A percentile compares a stretch with the other conserved stretches of the same genome.
These are phyloP conservation scores for Cylindrotheca fusiformis DNA, from an alignment of 108 stramenopile species.

Conservation along the genomic window DNA sequence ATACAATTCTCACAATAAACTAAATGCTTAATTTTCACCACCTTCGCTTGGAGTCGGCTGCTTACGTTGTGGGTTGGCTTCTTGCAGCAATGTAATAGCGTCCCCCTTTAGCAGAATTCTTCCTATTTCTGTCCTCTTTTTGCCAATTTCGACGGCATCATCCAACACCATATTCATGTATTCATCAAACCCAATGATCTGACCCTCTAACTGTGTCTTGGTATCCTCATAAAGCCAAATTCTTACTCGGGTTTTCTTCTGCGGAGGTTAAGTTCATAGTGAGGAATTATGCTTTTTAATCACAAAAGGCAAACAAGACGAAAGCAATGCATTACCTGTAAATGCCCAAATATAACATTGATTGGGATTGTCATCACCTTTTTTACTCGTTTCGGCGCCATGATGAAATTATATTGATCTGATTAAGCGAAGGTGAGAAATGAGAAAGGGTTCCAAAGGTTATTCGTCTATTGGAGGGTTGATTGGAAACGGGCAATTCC, in stretches of 20 bases:
- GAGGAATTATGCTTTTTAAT: too few relatives aligned
- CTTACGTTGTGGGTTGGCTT: conserved; percentile 48
- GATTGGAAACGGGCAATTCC: too few relatives aligned
- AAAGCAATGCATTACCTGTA: conserved; percentile 69
- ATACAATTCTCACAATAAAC: too few relatives aligned
- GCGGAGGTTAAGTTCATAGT: background rate
- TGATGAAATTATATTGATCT: conserved; percentile 30
- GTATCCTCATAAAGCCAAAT: conserved; percentile 99
- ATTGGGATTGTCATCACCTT: conserved; percentile 96
- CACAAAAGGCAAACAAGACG: conserved; percentile 11
- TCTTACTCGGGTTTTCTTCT: conserved; percentile 90
- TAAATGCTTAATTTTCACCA: too few relatives aligned
- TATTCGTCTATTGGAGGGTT: too few relatives aligned
- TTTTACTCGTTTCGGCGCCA: conserved; percentile 87
- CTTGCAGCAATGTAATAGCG: conserved; percentile 94
- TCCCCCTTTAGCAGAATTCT: conserved; percentile 99
- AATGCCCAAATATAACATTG: conserved; percentile 96
- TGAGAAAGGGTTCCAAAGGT: too few relatives aligned
- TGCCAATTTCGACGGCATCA: conserved; percentile 92
- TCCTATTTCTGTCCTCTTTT: conserved; percentile 70
- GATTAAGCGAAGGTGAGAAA: too few relatives aligned
- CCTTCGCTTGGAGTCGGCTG: too few relatives aligned
- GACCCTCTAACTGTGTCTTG: conserved; percentile 94
- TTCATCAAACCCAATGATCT: conserved; percentile 95
- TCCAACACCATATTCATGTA: conserved; percentile 98